phyloP scores from a whole-genome alignment of 2,329 filamentous ascomycete genomes.

The Ciborinia camelliae region DNA sequence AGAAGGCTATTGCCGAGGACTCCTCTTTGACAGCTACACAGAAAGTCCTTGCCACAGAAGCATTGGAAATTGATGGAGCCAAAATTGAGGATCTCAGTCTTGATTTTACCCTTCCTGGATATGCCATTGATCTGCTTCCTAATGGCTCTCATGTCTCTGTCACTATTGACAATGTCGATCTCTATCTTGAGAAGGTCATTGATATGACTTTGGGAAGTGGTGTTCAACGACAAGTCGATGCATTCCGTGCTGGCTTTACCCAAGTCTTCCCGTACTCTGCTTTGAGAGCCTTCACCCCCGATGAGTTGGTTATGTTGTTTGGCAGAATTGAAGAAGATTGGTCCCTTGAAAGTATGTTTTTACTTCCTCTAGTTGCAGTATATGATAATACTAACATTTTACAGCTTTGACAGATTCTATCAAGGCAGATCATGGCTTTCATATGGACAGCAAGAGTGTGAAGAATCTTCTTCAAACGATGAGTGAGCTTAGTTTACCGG shows the following conservation, averaged over 20 bases:
- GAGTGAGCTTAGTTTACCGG: constrained; percentile 73
- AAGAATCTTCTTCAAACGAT: constrained; percentile 90
- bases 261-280: constrained; percentile 95
- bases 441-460: constrained; percentile 96
- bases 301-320: constrained; percentile 92
- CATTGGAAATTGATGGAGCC: constrained; percentile 71
- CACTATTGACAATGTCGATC: constrained; percentile 85
- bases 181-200: constrained; percentile 84
- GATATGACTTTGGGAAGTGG: constrained; percentile 88
- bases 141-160: constrained; percentile 72
- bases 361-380: not conserved
- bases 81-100: constrained; percentile 82
- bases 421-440: constrained; percentile 97
- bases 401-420: constrained; percentile 93
- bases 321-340: constrained; percentile 92
- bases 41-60: constrained; percentile 66
- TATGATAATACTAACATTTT: constrained; percentile 24
- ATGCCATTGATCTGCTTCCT: constrained; percentile 77
- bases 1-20: constrained; percentile 77
- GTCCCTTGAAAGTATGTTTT: constrained; percentile 85
- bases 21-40: constrained; percentile 60
- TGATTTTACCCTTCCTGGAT: constrained; percentile 93
- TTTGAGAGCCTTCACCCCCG: constrained; percentile 87
- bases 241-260: constrained; percentile 87
- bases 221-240: constrained; percentile 83